Conservation (phyloP, 306 rosid species). For the Castanopsis chinensis region DNA sequence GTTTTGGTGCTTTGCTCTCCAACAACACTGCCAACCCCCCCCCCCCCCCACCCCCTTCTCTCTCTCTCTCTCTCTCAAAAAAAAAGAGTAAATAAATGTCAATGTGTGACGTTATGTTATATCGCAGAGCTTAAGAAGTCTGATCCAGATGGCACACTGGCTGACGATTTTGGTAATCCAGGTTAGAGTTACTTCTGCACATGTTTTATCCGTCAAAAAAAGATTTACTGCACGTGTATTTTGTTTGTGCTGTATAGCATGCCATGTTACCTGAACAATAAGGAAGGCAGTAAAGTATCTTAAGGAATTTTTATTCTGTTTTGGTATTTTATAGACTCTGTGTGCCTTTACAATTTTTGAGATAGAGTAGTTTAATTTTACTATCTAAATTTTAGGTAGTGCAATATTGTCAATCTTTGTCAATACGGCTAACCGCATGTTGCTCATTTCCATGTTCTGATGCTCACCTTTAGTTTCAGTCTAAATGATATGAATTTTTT, state of each 20-base stretch:
- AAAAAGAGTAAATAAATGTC: not conserved
- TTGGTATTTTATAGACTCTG: not conserved
- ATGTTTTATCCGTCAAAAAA: not conserved
- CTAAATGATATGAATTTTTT: not conserved
- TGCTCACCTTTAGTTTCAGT: not conserved
- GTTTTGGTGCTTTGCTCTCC: conserved; percentile 20
- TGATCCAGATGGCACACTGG: conserved; percentile 52
- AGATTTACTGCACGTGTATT: not conserved
- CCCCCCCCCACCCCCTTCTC: not conserved
- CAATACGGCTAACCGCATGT: not conserved
- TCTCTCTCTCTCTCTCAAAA: not conserved
- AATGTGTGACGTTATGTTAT: conserved; percentile 26
- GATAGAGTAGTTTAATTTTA: not conserved
- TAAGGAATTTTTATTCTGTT: not conserved
- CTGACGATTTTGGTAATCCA: conserved; percentile 55
- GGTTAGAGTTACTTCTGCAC: conserved; percentile 47
- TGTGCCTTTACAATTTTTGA: not conserved
- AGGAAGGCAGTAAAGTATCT: not conserved
- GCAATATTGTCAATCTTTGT: not conserved
- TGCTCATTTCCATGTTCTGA: not conserved
- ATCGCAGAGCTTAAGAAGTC: conserved; percentile 70
- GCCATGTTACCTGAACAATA: conserved; percentile 16
- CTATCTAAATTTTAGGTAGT: not conserved
- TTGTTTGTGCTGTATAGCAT: conserved; percentile 15
- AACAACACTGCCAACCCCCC: conserved; percentile 5